Conservation (phyloP, 345 rosid species). For the Brassica nigra region DNA sequence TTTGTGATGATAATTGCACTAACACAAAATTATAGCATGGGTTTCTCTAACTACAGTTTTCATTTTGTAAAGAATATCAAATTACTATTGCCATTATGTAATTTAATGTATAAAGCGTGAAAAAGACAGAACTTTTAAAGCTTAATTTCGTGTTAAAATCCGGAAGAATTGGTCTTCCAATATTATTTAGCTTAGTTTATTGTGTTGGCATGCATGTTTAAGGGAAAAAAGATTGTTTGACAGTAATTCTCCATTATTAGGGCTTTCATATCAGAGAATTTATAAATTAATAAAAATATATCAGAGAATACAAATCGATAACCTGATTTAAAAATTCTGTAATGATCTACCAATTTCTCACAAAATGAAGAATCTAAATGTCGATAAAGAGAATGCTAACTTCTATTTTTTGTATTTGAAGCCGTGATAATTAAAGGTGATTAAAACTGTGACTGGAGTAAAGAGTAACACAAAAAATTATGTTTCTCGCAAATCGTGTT, state of each 20-base stretch:
- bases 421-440: background rate
- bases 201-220: slow-evolving; percentile 34
- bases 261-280: slow-evolving; percentile 14
- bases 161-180: background rate
- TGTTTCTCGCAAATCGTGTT: background rate
- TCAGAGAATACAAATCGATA: background rate
- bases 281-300: background rate
- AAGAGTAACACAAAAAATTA: background rate
- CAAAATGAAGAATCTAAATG: background rate
- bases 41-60: background rate
- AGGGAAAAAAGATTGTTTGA: slow-evolving; percentile 30
- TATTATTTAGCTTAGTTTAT: slow-evolving; percentile 20
- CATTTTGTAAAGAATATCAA: background rate
- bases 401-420: background rate
- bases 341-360: slow-evolving; percentile 2
- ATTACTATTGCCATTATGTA: background rate
- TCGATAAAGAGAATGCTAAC: background rate
- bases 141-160: slow-evolving; percentile 16
- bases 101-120: background rate
- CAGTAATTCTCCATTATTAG: slow-evolving; percentile 30
- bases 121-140: background rate
- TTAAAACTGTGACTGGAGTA: background rate
- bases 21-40: background rate
- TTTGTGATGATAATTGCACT: background rate
- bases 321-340: background rate